Evolutionary conservation across 2,329 filamentous ascomycete species (phyloP), one percentile per base, ranked within the genome.

Genomic region (Aspergillus caelatus): DNA sequence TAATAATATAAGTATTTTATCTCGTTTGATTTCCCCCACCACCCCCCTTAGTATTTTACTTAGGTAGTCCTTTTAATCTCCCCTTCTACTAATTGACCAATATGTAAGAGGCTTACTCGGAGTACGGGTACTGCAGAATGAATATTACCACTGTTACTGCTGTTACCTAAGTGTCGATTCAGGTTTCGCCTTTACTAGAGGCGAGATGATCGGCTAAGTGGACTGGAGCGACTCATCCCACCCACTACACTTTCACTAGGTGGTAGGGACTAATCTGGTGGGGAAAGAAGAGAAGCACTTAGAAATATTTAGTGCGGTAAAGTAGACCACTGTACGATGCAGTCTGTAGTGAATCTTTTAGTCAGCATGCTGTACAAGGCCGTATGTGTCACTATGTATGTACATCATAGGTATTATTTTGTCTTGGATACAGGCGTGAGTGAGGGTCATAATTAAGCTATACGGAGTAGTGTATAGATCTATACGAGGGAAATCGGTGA

Each of bases 151-250:
- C 14, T 32, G 48, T 30, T 34, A 45, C 30, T 32, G 36, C 21
- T 55, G 16, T 39, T 55, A 43, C 54, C 46, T 64, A 55, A 52
- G 55, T 58, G 56, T 62, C 60, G 55, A 56, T 34, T 55, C 45
- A 48, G 19, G 43, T 61, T 60, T 63, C 34, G 45, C 46, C 53
- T 28, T 19, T 50, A 57, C 41, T 43, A 57, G 52, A 52, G 48
- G 41, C 41, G 39, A 60, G 32, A 57, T 64, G 62, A 64, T 64
- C 62, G 55, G 59, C 56, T 50, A 55, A 39, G 48, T 52, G 50
- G 55, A 54, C 46, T 58, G 28, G 59, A 61, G 62, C 32, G 28
- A 36, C 55, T 58, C 58, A 59, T 62, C 50, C 57, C 57, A 61
- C 55, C 50, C 50, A 58, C 60, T 60, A 34, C 34, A 52, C 48